Evolutionary conservation across 495 filamentous ascomycete species (phyloP).

Genomic region (Acidomyces sp.): DNA sequence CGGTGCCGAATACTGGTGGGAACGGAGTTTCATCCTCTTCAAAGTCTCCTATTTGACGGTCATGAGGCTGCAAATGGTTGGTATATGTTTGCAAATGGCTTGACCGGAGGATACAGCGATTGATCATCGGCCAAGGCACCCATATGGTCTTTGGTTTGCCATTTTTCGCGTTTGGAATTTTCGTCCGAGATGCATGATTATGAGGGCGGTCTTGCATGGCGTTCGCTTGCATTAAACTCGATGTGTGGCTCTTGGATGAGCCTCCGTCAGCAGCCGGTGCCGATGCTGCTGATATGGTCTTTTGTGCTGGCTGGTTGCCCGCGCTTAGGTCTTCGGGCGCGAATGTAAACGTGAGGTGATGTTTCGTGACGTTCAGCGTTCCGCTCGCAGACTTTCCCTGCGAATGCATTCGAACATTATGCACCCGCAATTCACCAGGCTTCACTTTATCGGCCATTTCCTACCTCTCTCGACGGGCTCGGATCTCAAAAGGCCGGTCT

Average conservation of each 20-base stretch:
- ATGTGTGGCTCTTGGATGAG: too few species aligned
- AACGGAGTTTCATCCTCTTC: slow-evolving; percentile 9
- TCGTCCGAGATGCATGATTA: neutral
- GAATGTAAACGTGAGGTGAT: slow-evolving; percentile 12
- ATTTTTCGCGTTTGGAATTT: slow-evolving; percentile 2
- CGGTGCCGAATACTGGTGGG: slow-evolving; percentile 22
- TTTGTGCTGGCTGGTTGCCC: too few species aligned
- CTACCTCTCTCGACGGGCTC: too few species aligned
- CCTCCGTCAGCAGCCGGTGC: too few species aligned
- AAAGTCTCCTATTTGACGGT: neutral
- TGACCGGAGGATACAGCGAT: slow-evolving; percentile 51
- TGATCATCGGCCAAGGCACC: slow-evolving; percentile 89
- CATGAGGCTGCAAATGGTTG: neutral
- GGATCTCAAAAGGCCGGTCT: too few species aligned
- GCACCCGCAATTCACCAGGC: slow-evolving; percentile 2
- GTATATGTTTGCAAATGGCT: slow-evolving; percentile 8
- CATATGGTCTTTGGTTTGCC: slow-evolving; percentile 54
- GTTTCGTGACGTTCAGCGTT: slow-evolving; percentile 1
- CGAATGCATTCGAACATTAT: slow-evolving; percentile 3
- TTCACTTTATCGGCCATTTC: neutral
- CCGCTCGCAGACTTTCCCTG: neutral
- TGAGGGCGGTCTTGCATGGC: too few species aligned
- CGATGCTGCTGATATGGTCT: too few species aligned
- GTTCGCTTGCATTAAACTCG: too few species aligned
- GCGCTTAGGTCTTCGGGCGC: neutral